phyloP scores from a whole-genome alignment of 1,139 yeast species.

The Hansenula lynferdii region DNA sequence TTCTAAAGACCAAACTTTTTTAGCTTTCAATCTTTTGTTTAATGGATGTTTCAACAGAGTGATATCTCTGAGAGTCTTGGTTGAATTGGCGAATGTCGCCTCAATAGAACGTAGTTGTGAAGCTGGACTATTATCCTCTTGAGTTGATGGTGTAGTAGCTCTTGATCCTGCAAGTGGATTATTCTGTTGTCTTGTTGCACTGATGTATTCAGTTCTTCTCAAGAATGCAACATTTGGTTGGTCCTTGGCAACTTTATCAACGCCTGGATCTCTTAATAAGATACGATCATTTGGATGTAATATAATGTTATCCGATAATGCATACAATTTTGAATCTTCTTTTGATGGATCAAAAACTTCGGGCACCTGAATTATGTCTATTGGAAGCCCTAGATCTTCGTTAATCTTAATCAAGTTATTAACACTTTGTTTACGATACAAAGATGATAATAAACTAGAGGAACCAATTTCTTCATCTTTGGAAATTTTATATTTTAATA shows the following conservation, averaged over 20 bases:
- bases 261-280: conserved; percentile 71
- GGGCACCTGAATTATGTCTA: conserved; percentile 65
- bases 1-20: conserved; percentile 70
- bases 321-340: conserved; percentile 44
- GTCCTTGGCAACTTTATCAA: conserved; percentile 48
- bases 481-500: conserved; percentile 49
- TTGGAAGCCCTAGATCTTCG: conserved; percentile 75
- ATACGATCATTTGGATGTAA: conserved; percentile 76
- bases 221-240: conserved; percentile 70
- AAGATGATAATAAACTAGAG: conserved; percentile 62
- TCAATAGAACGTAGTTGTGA: conserved; percentile 68
- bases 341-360: conserved; percentile 60
- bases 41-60: conserved; percentile 64
- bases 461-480: conserved; percentile 45
- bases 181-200: conserved; percentile 8
- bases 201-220: conserved; percentile 89
- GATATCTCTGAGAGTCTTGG: conserved; percentile 42
- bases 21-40: conserved; percentile 70
- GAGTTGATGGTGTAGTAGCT: conserved; percentile 9
- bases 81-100: conserved; percentile 62
- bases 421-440: conserved; percentile 70
- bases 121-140: conserved; percentile 43
- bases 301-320: conserved; percentile 28
- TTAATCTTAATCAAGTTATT: conserved; percentile 59
- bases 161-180: conserved; percentile 6